Evolutionary conservation across 2,329 filamentous ascomycete species (phyloP).

Genomic region (Herpotrichia juniperi): DNA sequence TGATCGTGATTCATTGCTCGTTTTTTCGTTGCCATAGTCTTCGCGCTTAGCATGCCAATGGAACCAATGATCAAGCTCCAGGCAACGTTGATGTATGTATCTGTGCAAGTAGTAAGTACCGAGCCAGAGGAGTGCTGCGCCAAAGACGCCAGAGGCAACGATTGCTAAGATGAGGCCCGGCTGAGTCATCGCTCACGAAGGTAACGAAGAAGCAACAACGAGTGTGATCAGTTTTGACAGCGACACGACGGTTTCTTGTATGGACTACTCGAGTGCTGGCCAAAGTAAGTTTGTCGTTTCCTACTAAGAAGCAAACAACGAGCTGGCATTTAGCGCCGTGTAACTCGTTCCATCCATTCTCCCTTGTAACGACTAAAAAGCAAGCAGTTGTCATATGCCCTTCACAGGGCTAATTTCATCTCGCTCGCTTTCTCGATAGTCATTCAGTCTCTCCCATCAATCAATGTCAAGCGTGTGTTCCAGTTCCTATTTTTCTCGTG

Average conservation of each 20-base stretch:
- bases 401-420: neutral
- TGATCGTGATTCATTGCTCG: neutral
- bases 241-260: neutral
- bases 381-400: too few species aligned
- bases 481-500: neutral
- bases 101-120: constrained; percentile 21
- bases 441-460: neutral
- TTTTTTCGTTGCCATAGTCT: constrained; percentile 6
- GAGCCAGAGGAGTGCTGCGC: constrained; percentile 23
- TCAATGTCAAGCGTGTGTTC: neutral
- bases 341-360: neutral
- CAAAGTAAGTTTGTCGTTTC: neutral
- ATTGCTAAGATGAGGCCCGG: constrained; percentile 24
- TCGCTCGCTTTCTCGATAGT: neutral
- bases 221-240: neutral
- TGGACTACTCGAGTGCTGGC: neutral
- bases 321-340: neutral
- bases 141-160: constrained; percentile 26
- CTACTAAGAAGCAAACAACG: neutral
- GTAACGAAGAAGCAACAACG: neutral
- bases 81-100: constrained; percentile 23
- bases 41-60: constrained; percentile 10
- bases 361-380: neutral
- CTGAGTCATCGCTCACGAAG: constrained; percentile 9
- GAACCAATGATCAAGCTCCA: constrained; percentile 25